Percentiles rank a stretch among this genome's conserved stretches.
These are phyloP conservation scores for Backusella westeae DNA, from an alignment of 192 early-diverging fungal species.

Conservation along the genomic window DNA sequence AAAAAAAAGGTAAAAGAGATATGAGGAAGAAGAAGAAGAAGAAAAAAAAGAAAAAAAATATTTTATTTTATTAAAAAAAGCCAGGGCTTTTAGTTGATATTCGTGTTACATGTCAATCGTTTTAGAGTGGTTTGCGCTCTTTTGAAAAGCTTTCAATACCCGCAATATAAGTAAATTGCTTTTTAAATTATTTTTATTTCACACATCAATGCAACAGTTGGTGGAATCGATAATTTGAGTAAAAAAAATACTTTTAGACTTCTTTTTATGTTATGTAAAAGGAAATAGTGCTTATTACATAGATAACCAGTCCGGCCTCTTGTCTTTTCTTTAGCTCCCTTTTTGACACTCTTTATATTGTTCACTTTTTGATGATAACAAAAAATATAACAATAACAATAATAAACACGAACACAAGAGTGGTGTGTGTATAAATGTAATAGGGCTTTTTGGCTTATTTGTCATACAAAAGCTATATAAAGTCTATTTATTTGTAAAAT, in stretches of 20 bases:
- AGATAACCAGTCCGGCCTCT: not conserved
- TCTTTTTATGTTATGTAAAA: not conserved
- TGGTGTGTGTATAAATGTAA: not conserved
- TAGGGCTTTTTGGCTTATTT: conserved; percentile 1
- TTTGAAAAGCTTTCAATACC: not conserved
- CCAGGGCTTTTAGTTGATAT: not conserved
- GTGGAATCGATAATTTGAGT: not conserved
- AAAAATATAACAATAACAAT: not conserved
- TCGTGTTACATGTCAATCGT: not conserved
- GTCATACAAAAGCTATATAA: conserved; percentile 2
- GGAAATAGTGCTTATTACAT: not conserved
- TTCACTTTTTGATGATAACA: not conserved
- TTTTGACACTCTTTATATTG: not conserved
- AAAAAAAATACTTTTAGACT: not conserved
- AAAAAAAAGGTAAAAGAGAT: not conserved
- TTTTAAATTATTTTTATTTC: not conserved
- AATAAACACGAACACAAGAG: not conserved
- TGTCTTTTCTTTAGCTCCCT: not conserved
- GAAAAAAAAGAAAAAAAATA: not conserved
- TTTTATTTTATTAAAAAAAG: not conserved
- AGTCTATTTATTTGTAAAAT: not conserved
- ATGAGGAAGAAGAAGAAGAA: not conserved
- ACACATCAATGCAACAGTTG: not conserved
- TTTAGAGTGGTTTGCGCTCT: conserved; percentile 8
- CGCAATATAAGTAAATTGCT: not conserved